phyloP scores from a whole-genome alignment of 1,284 basidiomycete genomes.

The Leccinum fallax region DNA sequence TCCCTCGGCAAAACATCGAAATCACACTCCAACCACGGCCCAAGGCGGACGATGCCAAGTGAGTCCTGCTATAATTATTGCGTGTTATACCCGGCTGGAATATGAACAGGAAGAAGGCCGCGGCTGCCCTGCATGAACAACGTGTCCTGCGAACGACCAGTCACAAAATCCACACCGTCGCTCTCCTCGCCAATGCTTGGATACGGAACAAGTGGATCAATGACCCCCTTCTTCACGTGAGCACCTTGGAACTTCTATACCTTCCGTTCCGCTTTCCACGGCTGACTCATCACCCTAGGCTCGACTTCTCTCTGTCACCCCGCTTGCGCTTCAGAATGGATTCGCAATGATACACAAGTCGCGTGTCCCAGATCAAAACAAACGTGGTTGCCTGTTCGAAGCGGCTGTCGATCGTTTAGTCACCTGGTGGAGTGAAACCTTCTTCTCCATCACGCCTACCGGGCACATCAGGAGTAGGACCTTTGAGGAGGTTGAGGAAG shows the following conservation, averaged over 20 bases:
- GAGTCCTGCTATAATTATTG: conserved; percentile 14
- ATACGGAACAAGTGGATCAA: conserved; percentile 87
- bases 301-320: conserved; percentile 82
- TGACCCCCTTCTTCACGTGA: conserved; percentile 79
- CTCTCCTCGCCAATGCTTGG: conserved; percentile 75
- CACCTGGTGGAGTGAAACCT: conserved; percentile 81
- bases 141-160: conserved; percentile 74
- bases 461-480: conserved; percentile 75
- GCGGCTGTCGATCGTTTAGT: conserved; percentile 71
- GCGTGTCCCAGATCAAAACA: conserved; percentile 76
- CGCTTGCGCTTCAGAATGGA: conserved; percentile 74
- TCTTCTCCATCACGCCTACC: conserved; percentile 62
- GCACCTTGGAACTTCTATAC: neutral
- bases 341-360: conserved; percentile 83
- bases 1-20: conserved; percentile 50
- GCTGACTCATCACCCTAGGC: conserved; percentile 52
- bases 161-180: conserved; percentile 87
- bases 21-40: conserved; percentile 55
- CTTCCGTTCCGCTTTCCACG: conserved; percentile 27
- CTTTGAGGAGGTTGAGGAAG: conserved; percentile 67
- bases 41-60: conserved; percentile 41
- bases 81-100: conserved; percentile 10
- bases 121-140: conserved; percentile 56
- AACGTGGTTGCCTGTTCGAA: conserved; percentile 86
- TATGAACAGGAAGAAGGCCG: conserved; percentile 42